A percentile compares a stretch with the other conserved stretches of the same genome.
Conservation (phyloP, 331 rosid species). For the Erythrophleum ivorense region DNA sequence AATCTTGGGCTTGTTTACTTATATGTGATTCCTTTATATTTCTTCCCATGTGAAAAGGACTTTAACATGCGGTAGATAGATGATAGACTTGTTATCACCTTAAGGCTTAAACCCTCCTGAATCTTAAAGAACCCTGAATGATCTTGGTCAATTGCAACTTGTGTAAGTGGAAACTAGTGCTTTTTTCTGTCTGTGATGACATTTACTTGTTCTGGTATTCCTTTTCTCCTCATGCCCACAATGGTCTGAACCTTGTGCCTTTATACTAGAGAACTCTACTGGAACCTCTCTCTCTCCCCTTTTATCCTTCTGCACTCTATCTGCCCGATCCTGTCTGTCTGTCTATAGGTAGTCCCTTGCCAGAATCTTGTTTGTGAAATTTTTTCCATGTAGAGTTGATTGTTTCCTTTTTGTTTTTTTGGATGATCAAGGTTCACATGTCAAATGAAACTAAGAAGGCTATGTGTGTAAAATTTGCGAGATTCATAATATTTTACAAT, state of each 20-base stretch:
- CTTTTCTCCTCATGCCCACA: constrained; percentile 1
- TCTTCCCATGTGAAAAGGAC: no score
- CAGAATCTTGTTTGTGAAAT: neutral
- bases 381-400: neutral
- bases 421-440: neutral
- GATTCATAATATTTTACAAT: neutral
- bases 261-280: neutral
- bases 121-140: no score
- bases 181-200: neutral
- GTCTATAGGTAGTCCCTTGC: neutral
- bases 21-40: neutral
- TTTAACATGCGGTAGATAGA: neutral
- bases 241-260: neutral
- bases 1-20: constrained; percentile 1
- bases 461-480: neutral
- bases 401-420: neutral
- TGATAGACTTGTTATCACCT: neutral
- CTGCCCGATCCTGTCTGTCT: no score
- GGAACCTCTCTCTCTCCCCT: neutral
- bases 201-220: neutral
- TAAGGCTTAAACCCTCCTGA: neutral
- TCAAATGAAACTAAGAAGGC: neutral
- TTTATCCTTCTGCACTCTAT: neutral
- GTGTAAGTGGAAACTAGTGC: neutral
- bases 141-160: neutral